Base-by-base conservation (phyloP, 1,284 basidiomycete species). In the Ganoderma meredithae region DNA sequence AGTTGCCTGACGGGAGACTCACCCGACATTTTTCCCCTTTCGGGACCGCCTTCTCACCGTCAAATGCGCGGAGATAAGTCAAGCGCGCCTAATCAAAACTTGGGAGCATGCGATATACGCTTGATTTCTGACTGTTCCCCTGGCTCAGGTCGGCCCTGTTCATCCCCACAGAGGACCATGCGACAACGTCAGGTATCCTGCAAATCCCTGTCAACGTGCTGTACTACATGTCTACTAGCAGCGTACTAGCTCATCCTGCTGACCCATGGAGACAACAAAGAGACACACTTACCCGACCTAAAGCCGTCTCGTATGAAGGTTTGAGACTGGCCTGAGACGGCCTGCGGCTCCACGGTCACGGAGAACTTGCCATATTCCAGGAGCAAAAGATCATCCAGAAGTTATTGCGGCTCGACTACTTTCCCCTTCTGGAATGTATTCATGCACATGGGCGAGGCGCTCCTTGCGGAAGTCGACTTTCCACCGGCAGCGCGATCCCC, bases 401-500 rank as follows among this genome's bases (percentile, higher is more conserved):
- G 1, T 15, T 8, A 13, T 33, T 33, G 19, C 53, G 15, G 27
- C 53, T 55, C 17, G 17, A 33, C 53, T 33, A 8, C 19, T 55
- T 55, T 19, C 52, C 5, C 53, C 53, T 19, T 55, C 53, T 31
- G 25, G 13, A 31, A 27, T 7, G 31, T 15, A 25, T 17, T 15
- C 53, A 22, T 47, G 44, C 17, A 25, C 13, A 52, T n/a, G 19
- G 53, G 27, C 53, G 25, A 7, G 12, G 31, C 53, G 53, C 55
- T 33, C 31, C 43, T 62, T 27, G 22, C n/a, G 12, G 47, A 52
- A 52, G 47, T 33, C 3, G 27, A 17, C 10, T 33, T 33, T 19
- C 44, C 43, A 49, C 60, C 60, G 60, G 60, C 60, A 49, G 10
- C 10, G 31, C 60, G 10, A 31, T 22, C 60, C 13, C 44, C 60